Conservation (phyloP, 495 filamentous ascomycete species). For the Talaromyces borbonicus region DNA sequence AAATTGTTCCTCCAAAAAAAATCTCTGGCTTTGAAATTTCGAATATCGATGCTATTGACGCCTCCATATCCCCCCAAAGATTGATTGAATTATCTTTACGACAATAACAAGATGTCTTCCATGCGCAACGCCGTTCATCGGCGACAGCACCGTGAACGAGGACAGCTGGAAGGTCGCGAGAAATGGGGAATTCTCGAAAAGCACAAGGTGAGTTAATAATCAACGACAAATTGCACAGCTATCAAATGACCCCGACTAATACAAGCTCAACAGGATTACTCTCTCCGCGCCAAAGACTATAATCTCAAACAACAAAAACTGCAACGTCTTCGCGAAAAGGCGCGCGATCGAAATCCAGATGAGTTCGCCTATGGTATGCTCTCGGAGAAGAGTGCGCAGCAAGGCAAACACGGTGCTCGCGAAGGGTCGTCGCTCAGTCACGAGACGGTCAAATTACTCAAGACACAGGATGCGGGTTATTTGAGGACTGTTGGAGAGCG, state of each 20-base stretch:
- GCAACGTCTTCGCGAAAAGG: constrained; percentile 69
- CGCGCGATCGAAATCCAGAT: constrained; percentile 82
- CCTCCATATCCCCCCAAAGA: no score
- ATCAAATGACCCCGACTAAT: constrained; percentile 5
- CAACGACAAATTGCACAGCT: constrained; percentile 8
- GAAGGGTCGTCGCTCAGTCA: constrained; percentile 38
- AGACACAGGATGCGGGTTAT: constrained; percentile 94
- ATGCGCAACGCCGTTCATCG: constrained; percentile 71
- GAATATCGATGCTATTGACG: no score
- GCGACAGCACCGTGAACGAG: constrained; percentile 76
- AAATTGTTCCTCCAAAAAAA: no score
- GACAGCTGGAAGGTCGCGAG: constrained; percentile 69
- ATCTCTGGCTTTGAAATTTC: no score
- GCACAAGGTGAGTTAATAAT: constrained; percentile 51
- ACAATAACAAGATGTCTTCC: constrained; percentile 59
- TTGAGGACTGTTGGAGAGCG: constrained; percentile 57
- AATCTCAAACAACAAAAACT: constrained; percentile 75
- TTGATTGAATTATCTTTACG: no score
- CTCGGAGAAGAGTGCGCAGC: constrained; percentile 34
- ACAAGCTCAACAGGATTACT: constrained; percentile 59
- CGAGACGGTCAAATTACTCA: constrained; percentile 75
- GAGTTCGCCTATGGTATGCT: constrained; percentile 96
- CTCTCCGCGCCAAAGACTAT: constrained; percentile 80
- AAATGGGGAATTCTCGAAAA: constrained; percentile 85
- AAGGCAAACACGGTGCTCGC: constrained; percentile 48